Evolutionary conservation across 225 moss, liverwort and hornwort species (phyloP).

Genomic region (Neckera pumila): DNA sequence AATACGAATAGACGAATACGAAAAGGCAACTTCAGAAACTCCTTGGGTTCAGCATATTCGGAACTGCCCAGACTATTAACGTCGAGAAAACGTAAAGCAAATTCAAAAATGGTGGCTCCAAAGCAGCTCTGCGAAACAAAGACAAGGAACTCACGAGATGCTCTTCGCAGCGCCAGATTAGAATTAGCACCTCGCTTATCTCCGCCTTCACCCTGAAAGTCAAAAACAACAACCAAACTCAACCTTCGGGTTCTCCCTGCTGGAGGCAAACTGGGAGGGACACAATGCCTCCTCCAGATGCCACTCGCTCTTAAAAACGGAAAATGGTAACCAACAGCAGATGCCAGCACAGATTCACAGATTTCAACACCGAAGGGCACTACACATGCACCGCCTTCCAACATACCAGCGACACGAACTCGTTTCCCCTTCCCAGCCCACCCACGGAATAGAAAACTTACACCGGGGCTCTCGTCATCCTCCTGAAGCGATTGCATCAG

Average conservation of each 20-base stretch:
- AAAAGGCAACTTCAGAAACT: background rate
- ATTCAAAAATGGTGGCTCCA: background rate
- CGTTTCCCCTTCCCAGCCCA: background rate
- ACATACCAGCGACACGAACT: background rate
- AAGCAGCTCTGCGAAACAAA: background rate
- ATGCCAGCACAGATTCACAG: background rate
- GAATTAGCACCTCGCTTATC: slow-evolving; percentile 30
- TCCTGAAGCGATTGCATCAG: slow-evolving; percentile 95
- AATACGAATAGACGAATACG: background rate
- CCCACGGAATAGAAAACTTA: background rate
- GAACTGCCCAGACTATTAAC: background rate
- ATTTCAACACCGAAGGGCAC: background rate
- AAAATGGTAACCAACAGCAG: background rate
- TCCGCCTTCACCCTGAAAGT: slow-evolving; percentile 25
- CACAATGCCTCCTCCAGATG: background rate
- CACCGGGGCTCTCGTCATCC: slow-evolving; percentile 55
- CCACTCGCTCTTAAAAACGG: background rate
- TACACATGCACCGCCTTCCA: background rate
- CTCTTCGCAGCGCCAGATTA: slow-evolving; percentile 19
- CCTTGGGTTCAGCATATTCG: background rate
- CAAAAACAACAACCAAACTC: background rate
- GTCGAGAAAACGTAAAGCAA: background rate
- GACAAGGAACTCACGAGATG: slow-evolving; percentile 27
- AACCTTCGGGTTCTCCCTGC: background rate
- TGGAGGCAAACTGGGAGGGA: no score